Evolutionary conservation across 805 yeast species (phyloP).

Genomic region (Candida silvicultrix): DNA sequence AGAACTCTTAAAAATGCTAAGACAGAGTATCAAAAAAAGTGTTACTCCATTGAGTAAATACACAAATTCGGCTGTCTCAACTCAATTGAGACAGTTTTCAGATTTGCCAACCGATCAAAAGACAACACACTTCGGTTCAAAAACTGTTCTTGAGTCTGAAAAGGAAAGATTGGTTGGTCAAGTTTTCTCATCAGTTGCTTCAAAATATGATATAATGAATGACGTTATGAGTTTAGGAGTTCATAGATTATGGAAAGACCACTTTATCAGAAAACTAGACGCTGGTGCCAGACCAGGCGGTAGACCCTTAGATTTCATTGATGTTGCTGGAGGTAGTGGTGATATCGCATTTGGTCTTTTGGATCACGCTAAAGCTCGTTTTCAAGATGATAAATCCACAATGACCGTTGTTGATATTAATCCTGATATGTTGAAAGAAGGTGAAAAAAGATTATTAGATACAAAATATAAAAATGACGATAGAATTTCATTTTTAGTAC

Average conservation of each 20-base stretch:
- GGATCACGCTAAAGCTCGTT: conserved; percentile 79
- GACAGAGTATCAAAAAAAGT: not conserved
- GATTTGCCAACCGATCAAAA: conserved; percentile 10
- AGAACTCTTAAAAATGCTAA: too few species aligned
- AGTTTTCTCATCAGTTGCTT: conserved; percentile 92
- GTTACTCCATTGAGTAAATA: not conserved
- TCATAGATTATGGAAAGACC: conserved; percentile 92
- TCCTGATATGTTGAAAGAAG: conserved; percentile 93
- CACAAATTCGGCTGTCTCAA: not conserved
- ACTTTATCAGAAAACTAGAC: conserved; percentile 79
- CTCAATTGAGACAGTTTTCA: not conserved
- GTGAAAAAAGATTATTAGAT: conserved; percentile 64
- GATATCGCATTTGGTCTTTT: conserved; percentile 94
- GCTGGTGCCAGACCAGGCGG: conserved; percentile 91
- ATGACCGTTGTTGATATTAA: conserved; percentile 95
- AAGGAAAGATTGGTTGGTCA: conserved; percentile 80
- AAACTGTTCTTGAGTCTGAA: conserved; percentile 70
- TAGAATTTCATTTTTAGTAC: conserved; percentile 77
- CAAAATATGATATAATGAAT: conserved; percentile 93
- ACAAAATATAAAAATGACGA: conserved; percentile 45
- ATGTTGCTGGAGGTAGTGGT: conserved; percentile 99
- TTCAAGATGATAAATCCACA: conserved; percentile 65
- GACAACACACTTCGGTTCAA: conserved; percentile 93
- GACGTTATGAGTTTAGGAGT: conserved; percentile 97
- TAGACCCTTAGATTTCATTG: conserved; percentile 79